Evolutionary conservation across 2,329 filamentous ascomycete genomes (phyloP).

Genomic region (Aurifilum marmelostoma): DNA sequence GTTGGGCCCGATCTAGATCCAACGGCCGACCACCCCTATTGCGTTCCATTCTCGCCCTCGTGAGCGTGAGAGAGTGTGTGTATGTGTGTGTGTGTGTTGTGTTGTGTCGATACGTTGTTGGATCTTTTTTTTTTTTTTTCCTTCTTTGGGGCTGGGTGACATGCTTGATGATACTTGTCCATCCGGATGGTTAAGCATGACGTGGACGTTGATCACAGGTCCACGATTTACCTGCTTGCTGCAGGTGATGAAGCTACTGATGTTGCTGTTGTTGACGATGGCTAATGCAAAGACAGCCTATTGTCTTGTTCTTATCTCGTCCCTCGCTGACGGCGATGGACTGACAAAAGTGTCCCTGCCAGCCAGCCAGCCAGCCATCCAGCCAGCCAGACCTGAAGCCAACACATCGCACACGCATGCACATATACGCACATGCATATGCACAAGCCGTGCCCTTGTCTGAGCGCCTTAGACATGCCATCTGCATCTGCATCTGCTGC

Average conservation of each 20-base stretch:
- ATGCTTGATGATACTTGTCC: background rate
- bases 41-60: constrained; percentile 10
- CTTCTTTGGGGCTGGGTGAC: background rate
- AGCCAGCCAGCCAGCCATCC: background rate
- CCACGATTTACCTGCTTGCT: background rate
- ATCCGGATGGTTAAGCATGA: background rate
- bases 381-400: background rate
- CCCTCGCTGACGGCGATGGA: background rate
- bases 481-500: constrained; percentile 13
- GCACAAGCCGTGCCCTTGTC: constrained; percentile 4
- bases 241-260: constrained; percentile 2
- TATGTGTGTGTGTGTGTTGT: background rate
- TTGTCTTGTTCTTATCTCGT: background rate
- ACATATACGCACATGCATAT: background rate
- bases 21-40: constrained; percentile 19
- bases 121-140: background rate
- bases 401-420: background rate
- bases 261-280: background rate
- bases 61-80: no score
- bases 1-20: constrained; percentile 28
- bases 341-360: background rate
- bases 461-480: constrained; percentile 13
- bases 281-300: background rate
- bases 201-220: constrained; percentile 12
- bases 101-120: background rate